A percentile compares a stretch with the other conserved stretches of the same genome.
phyloP scores from a whole-genome alignment of 495 filamentous ascomycete genomes.

The Penicillium verhagenii region DNA sequence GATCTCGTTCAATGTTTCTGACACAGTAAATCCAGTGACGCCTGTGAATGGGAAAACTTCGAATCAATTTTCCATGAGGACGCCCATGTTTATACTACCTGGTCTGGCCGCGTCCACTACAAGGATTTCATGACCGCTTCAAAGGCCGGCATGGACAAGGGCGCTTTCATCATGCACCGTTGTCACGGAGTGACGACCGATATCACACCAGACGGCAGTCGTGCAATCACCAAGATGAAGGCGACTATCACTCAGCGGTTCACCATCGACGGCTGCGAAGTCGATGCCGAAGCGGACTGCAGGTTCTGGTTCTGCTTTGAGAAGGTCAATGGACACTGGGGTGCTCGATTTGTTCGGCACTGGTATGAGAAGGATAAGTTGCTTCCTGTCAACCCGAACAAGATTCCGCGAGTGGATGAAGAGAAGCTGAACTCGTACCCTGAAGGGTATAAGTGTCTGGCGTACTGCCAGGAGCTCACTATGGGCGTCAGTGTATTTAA shows the following conservation, averaged over 20 bases:
- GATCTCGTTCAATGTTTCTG: background rate
- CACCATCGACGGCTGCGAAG: constrained; percentile 43
- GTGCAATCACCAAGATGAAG: constrained; percentile 72
- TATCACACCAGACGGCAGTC: constrained; percentile 39
- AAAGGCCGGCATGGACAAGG: constrained; percentile 57
- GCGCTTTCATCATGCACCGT: constrained; percentile 68
- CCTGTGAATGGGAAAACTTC: constrained; percentile 67
- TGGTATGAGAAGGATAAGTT: constrained; percentile 73
- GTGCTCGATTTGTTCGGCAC: constrained; percentile 59
- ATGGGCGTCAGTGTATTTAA: constrained; percentile 42
- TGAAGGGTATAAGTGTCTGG: constrained; percentile 58
- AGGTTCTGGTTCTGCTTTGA: constrained; percentile 64
- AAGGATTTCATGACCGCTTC: constrained; percentile 60
- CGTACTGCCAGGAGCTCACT: constrained; percentile 48
- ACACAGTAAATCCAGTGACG: constrained; percentile 32
- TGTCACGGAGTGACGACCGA: constrained; percentile 60
- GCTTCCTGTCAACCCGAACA: constrained; percentile 53
- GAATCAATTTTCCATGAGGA: constrained; percentile 57
- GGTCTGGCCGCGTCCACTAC: constrained; percentile 53
- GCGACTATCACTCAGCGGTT: constrained; percentile 69
- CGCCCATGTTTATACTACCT: constrained; percentile 63
- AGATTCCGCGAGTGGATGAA: constrained; percentile 46
- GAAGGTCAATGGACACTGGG: constrained; percentile 49
- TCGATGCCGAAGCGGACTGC: constrained; percentile 62
- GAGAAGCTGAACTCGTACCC: constrained; percentile 50